Evolutionary conservation across 495 filamentous ascomycete species (phyloP), one percentile per base, ranked within the genome.

Genomic region (Gamarada debralockiae): DNA sequence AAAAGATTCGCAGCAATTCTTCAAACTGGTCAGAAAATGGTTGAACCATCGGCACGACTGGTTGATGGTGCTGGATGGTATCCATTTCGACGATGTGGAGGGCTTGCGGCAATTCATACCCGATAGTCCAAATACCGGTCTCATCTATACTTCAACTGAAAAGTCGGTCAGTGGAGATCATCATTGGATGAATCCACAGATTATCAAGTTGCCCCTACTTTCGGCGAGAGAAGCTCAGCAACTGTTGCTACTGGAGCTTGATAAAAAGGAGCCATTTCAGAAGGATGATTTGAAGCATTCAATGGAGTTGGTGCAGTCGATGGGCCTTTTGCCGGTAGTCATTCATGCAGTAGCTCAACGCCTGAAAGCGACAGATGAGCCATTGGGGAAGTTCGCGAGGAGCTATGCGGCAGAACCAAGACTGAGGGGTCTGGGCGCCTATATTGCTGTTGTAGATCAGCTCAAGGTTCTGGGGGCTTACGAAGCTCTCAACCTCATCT

Each of bases 81-180:
- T 90, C 12, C 81, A 77, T 21, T 85, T 90, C 50, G 80, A 84
- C 45, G 65, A 70, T 25, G 75, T 81, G 20, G 71, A 72, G 8
- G 82, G 83, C 3, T 72, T 92, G 10, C 68, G 73, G 33, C 71
- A 80, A 34, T 89, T 86, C 57, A 79, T 93, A 9, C 89, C 89
- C 0, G 85, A 85, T 61, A 80, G 79, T 17, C 75, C 70, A 51
- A 75, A 81, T 44, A 86, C 84, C 15, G 82, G 82, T 58, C 76
- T 92, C 39, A 87, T 93, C 20, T 90, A 90, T 49, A 90, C 89
- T 2, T 89, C 86, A 0, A 80, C 86, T 1, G 83, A 88, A 50
- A 73, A 74, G 24, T 82, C 82, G 1, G 70, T 86, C 13, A 77
- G 74, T n/a, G 82, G 81, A 40, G 85, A 87, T 48, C 78, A 83